Percentiles rank a stretch among this genome's conserved stretches.
These are phyloP conservation scores for Phytophthora boehmeriae DNA, from an alignment of 352 stramenopile genomes.

Conservation along the genomic window DNA sequence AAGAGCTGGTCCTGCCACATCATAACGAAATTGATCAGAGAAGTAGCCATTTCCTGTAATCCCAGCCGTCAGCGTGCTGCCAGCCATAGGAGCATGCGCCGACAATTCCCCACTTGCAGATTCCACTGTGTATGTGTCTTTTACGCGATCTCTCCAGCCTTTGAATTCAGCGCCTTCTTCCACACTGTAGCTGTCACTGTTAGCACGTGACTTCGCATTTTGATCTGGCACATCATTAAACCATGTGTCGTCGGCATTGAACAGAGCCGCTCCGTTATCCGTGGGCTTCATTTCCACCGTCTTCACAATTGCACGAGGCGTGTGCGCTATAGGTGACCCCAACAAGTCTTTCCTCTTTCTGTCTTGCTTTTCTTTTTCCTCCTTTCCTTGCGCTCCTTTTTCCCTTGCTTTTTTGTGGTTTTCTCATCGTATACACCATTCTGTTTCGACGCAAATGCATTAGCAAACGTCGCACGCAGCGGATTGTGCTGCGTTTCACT, in stretches of 20 bases:
- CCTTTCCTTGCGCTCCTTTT: conserved; percentile 17
- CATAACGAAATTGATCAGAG: conserved; percentile 43
- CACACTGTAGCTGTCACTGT: conserved; percentile 17
- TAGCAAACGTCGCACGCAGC: conserved; percentile 13
- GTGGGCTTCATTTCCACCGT: conserved; percentile 3
- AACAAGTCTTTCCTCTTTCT: conserved; percentile 1
- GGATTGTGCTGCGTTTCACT: conserved; percentile 4
- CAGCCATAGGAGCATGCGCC: conserved; percentile 10
- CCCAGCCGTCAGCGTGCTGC: conserved; percentile 19
- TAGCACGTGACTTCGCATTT: conserved; percentile 7
- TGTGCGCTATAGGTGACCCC: neutral
- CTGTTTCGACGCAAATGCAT: conserved; percentile 11
- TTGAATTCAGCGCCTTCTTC: conserved; percentile 15
- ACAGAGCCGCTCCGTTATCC: conserved; percentile 28
- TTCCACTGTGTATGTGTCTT: conserved; percentile 31
- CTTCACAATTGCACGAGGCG: neutral
- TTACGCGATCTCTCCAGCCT: conserved; percentile 36
- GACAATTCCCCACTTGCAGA: conserved; percentile 15
- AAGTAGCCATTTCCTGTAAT: conserved; percentile 40
- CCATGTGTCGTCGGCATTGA: conserved; percentile 67
- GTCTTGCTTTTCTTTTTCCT: conserved; percentile 20
- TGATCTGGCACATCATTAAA: conserved; percentile 54
- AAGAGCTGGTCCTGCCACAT: conserved; percentile 25
- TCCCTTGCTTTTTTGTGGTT: conserved; percentile 22
- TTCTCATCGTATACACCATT: conserved; percentile 14